phyloP scores from a whole-genome alignment of 768 basidiomycete species.

The Boletus subcaerulescens region DNA sequence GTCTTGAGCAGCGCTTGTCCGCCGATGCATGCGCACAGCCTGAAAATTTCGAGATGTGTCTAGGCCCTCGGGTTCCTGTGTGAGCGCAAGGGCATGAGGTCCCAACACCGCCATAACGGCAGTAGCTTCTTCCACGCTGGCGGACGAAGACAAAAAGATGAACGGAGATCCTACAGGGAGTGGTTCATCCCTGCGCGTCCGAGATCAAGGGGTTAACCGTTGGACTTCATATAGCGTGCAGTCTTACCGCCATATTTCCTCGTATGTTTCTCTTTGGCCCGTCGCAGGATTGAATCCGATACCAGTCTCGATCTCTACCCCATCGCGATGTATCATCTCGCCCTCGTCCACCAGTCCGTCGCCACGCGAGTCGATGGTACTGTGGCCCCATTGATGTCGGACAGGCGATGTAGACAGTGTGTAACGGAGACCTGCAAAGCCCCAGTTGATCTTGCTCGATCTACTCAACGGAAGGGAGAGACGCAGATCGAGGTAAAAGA shows the following conservation, averaged over 20 bases:
- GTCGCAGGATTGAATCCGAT: slow-evolving; percentile 23
- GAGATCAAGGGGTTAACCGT: not conserved
- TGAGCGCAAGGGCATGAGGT: slow-evolving; percentile 22
- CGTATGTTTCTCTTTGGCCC: slow-evolving; percentile 15
- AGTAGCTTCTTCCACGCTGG: slow-evolving; percentile 7
- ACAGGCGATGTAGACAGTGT: slow-evolving; percentile 19
- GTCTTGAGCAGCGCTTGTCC: not conserved
- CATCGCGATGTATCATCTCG: slow-evolving; percentile 16
- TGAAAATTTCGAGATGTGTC: not conserved
- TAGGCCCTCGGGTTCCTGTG: slow-evolving; percentile 6
- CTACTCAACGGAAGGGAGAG: slow-evolving; percentile 22
- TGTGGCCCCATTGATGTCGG: slow-evolving; percentile 19
- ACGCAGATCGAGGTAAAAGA: slow-evolving; percentile 26
- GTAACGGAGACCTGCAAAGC: slow-evolving; percentile 21
- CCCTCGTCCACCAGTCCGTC: slow-evolving; percentile 18
- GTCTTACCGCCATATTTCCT: slow-evolving; percentile 24
- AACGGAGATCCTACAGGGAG: slow-evolving; percentile 11
- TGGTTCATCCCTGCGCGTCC: slow-evolving; percentile 18
- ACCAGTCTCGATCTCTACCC: slow-evolving; percentile 24
- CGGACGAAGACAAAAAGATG: slow-evolving; percentile 22
- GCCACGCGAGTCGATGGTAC: slow-evolving; percentile 19
- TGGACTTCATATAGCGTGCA: not conserved
- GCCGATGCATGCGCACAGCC: slow-evolving; percentile 19
- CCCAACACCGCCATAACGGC: slow-evolving; percentile 26
- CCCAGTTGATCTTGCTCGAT: slow-evolving; percentile 22